phyloP scores from a whole-genome alignment of 345 rosid species.

The Pistacia vera region DNA sequence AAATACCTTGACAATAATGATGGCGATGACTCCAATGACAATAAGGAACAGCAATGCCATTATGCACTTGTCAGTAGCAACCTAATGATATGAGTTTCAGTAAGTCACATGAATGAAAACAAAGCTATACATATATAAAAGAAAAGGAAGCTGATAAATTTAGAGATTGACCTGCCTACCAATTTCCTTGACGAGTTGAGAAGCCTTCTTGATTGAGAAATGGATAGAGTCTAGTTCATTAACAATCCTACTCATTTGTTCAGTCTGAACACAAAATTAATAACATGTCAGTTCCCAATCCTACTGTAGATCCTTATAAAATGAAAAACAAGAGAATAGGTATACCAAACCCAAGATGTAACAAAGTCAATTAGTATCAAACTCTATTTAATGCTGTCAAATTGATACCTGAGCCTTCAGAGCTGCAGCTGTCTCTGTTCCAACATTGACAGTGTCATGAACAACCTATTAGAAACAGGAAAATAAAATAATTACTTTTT shows the following conservation, averaged over 20 bases:
- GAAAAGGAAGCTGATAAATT: slow-evolving; percentile 23
- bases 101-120: neutral
- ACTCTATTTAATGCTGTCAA: slow-evolving; percentile 12
- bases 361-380: slow-evolving; percentile 2
- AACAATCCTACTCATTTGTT: slow-evolving; percentile 97
- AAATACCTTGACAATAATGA: slow-evolving; percentile 87
- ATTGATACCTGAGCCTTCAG: slow-evolving; percentile 85
- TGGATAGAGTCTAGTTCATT: slow-evolving; percentile 96
- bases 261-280: slow-evolving; percentile 59
- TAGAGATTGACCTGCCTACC: slow-evolving; percentile 93
- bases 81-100: slow-evolving; percentile 37
- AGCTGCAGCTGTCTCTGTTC: slow-evolving; percentile 87
- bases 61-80: slow-evolving; percentile 94
- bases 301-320: slow-evolving; percentile 1
- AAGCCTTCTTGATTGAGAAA: slow-evolving; percentile 92
- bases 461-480: slow-evolving; percentile 55
- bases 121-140: neutral
- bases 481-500: neutral
- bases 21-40: slow-evolving; percentile 81
- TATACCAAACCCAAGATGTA: neutral
- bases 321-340: slow-evolving; percentile 10
- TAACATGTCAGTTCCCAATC: slow-evolving; percentile 23
- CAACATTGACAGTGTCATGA: slow-evolving; percentile 82
- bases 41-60: slow-evolving; percentile 83
- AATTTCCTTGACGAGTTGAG: slow-evolving; percentile 91